Percentiles rank a stretch among this genome's conserved stretches.
These are phyloP conservation scores for Phaffomyces thermotolerans DNA, from an alignment of 805 yeast genomes.

Conservation along the genomic window DNA sequence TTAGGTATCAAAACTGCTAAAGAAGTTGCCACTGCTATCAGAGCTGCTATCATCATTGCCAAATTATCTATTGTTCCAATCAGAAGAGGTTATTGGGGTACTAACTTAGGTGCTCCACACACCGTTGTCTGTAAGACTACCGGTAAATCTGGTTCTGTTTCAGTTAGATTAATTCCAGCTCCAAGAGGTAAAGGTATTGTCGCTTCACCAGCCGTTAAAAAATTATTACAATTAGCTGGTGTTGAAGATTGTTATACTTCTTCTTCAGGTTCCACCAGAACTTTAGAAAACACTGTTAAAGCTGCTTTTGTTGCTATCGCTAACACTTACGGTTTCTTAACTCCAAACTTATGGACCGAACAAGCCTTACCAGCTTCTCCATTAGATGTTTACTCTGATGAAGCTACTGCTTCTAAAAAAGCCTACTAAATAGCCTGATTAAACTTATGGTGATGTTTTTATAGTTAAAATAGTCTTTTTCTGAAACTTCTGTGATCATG, in stretches of 20 bases:
- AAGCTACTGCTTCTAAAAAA: slow-evolving; percentile 68
- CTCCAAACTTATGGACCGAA: slow-evolving; percentile 97
- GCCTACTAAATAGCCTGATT: slow-evolving; percentile 47
- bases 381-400: slow-evolving; percentile 88
- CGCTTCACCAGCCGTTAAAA: slow-evolving; percentile 99
- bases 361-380: slow-evolving; percentile 85
- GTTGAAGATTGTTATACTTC: slow-evolving; percentile 98
- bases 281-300: slow-evolving; percentile 99
- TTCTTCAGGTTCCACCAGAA: slow-evolving; percentile 98
- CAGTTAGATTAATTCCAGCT: slow-evolving; percentile 98
- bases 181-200: slow-evolving; percentile 99
- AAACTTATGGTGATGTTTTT: slow-evolving; percentile 4
- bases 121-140: slow-evolving; percentile 96
- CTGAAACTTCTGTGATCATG: no score
- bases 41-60: slow-evolving; percentile 99
- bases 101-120: slow-evolving; percentile 99
- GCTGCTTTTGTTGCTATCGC: slow-evolving; percentile 99
- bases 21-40: slow-evolving; percentile 99
- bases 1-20: slow-evolving; percentile 99
- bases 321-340: slow-evolving; percentile 99
- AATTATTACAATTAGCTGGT: slow-evolving; percentile 98
- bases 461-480: no score
- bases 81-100: slow-evolving; percentile 99
- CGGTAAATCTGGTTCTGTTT: slow-evolving; percentile 99
- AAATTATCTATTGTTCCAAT: slow-evolving; percentile 97